phyloP scores from a whole-genome alignment of 352 stramenopile genomes.

The Pythium folliculosum region DNA sequence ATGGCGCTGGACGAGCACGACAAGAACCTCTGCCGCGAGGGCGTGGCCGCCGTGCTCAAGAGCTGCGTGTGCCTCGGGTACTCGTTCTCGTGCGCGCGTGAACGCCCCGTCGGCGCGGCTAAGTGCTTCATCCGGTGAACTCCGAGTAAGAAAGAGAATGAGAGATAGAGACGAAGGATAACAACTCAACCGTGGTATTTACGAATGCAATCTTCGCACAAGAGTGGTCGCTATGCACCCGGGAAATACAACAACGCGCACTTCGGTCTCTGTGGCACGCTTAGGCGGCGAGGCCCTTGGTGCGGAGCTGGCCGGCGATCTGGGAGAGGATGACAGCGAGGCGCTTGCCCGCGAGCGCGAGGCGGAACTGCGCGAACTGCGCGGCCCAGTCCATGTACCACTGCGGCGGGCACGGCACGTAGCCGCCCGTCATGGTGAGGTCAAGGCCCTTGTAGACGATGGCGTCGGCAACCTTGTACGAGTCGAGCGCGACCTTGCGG shows the following conservation, averaged over 20 bases:
- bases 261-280: neutral
- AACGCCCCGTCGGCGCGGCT: neutral
- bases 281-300: slow-evolving; percentile 19
- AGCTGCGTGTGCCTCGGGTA: slow-evolving; percentile 56
- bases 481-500: slow-evolving; percentile 29
- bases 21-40: slow-evolving; percentile 50
- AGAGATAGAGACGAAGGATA: neutral
- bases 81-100: slow-evolving; percentile 37
- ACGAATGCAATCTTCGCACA: neutral
- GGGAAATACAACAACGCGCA: neutral
- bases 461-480: slow-evolving; percentile 30
- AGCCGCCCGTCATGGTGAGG: slow-evolving; percentile 27
- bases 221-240: neutral
- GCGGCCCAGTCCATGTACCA: slow-evolving; percentile 29
- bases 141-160: neutral
- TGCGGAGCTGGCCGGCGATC: slow-evolving; percentile 29
- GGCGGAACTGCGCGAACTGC: slow-evolving; percentile 25
- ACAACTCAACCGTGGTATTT: neutral
- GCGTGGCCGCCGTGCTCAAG: slow-evolving; percentile 54
- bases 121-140: neutral
- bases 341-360: slow-evolving; percentile 32
- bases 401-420: slow-evolving; percentile 31
- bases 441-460: slow-evolving; percentile 34
- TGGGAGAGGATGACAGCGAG: slow-evolving; percentile 37
- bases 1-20: slow-evolving; percentile 55